Evolutionary conservation across 306 rosid species (phyloP).

Genomic region (Begonia masoniana): DNA sequence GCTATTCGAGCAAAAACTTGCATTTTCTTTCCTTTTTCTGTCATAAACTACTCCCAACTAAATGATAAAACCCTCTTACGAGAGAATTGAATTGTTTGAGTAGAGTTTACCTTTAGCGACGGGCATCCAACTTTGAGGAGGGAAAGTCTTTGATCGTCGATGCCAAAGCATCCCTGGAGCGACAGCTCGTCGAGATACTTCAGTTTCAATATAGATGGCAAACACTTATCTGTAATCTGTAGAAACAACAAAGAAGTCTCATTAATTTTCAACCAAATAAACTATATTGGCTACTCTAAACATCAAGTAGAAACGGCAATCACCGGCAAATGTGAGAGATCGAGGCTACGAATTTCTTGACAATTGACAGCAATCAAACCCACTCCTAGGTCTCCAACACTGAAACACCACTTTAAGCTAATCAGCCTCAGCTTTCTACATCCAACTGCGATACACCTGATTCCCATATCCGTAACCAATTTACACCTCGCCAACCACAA

Average conservation of each 20-base stretch:
- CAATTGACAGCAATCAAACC: constrained; percentile 80
- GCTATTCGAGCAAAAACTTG: neutral
- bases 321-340: constrained; percentile 86
- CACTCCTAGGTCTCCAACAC: constrained; percentile 78
- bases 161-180: constrained; percentile 42
- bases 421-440: constrained; percentile 58
- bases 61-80: neutral
- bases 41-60: neutral
- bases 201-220: constrained; percentile 19
- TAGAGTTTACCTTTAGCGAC: constrained; percentile 26
- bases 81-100: no score
- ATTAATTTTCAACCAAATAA: neutral
- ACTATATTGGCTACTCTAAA: neutral
- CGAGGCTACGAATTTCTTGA: constrained; percentile 44
- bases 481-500: constrained; percentile 73
- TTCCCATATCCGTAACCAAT: constrained; percentile 70
- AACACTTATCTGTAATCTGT: constrained; percentile 40
- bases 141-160: constrained; percentile 29
- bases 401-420: constrained; percentile 74
- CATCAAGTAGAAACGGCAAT: constrained; percentile 2
- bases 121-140: constrained; percentile 9
- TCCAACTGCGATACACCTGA: constrained; percentile 89
- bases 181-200: constrained; percentile 31
- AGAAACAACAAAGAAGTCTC: neutral
- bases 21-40: neutral